Conservation (phyloP, 371 early-diverging fungal species). For the Batkoa obscura region DNA sequence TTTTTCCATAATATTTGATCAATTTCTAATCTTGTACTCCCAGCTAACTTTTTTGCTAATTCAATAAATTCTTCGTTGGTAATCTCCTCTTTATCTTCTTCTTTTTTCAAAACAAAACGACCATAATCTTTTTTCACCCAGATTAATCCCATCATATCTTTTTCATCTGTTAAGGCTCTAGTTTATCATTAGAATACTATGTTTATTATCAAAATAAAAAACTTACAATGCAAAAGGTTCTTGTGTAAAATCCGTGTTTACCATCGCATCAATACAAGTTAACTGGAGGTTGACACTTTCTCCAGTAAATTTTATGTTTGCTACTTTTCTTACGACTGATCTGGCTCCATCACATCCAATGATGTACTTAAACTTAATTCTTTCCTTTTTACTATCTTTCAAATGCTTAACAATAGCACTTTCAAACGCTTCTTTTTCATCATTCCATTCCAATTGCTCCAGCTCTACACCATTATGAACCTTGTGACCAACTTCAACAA, state of each 20-base stretch:
- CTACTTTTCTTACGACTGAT: constrained; percentile 11
- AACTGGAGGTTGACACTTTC: constrained; percentile 4
- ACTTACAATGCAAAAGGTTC: neutral
- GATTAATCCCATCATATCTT: neutral
- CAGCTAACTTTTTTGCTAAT: constrained; percentile 4
- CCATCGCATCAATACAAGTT: neutral
- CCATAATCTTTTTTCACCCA: constrained; percentile 4
- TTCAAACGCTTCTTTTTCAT: neutral
- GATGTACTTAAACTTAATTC: constrained; percentile 12
- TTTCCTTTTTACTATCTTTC: constrained; percentile 9
- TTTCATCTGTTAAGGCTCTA: no score
- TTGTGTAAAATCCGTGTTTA: neutral
- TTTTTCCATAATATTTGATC: constrained; percentile 10
- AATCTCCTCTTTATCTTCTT: constrained; percentile 7
- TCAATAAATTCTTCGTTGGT: constrained; percentile 10
- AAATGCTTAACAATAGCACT: neutral
- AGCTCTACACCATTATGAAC: constrained; percentile 4
- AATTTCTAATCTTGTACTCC: constrained; percentile 8
- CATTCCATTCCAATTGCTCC: neutral
- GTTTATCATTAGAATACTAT: constrained; percentile 7
- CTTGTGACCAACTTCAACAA: neutral
- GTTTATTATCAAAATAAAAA: neutral
- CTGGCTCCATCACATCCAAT: constrained; percentile 17
- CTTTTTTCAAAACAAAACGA: constrained; percentile 7
- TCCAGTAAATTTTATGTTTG: constrained; percentile 13